Evolutionary conservation across 2,329 filamentous ascomycete species (phyloP), one percentile per base, ranked within the genome.

Genomic region (Colletotrichum salicis): DNA sequence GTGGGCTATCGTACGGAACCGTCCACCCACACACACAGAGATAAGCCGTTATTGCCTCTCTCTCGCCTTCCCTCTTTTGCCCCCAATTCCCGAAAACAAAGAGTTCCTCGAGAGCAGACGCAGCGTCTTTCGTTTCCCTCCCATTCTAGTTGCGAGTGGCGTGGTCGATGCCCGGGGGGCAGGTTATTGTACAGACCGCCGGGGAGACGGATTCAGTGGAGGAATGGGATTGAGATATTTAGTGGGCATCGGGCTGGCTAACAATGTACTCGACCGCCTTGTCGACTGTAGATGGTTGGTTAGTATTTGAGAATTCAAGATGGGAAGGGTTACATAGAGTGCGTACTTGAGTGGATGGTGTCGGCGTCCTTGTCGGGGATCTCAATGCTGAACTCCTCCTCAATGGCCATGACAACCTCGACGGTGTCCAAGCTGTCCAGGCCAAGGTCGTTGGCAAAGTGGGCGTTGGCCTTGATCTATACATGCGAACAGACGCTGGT

Each of bases 321-420:
- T 7, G 19, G 7, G 3, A 27, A 24, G 4, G 29, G 63, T 11
- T 15, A 6, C 19, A 24, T 22, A 19, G 3, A 35, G 24, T 31
- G 86, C 94, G 78, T 93, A 97, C 95, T 92, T 80, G 94, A 97
- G 90, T 96, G 94, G 84, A 98, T 97, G 76, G 89, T 88, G 84
- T 98, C 95, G 77, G 95, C 95, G 81, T 97, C 94, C 90, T 97
- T 97, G 87, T 98, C 95, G 78, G 95, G 95, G 80, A 98, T 98
- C 90, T 98, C 95, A 83, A 98, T 96, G 92, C 94, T 90, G 81
- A 91, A 91, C 80, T 91, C 87, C 92, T 99, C 96, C 90, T 99
- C 96, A 85, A 99, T 98, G 76, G 96, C 96, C 96, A 99, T 99
- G 79, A 99, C 96, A 77, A 99, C 96, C 89, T 99, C 96, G 75